Conservation (phyloP, 192 early-diverging fungal species). For the Bifiguratus adelaidae region DNA sequence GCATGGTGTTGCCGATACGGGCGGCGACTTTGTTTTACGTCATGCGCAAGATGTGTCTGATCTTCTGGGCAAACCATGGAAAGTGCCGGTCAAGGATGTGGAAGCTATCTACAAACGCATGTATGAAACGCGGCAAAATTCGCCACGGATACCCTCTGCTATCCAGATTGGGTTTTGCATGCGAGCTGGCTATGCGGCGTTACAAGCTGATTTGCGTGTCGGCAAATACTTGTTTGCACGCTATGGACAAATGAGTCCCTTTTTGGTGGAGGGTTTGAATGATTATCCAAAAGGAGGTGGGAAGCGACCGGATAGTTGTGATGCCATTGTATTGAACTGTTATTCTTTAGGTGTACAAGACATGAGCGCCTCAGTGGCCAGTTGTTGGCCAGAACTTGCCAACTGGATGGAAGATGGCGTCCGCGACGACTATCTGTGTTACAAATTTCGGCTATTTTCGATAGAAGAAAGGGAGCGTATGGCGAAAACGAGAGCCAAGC, state of each 20-base stretch:
- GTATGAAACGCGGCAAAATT: slow-evolving; percentile 16
- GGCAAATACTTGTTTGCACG: slow-evolving; percentile 44
- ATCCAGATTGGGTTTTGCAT: slow-evolving; percentile 39
- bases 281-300: slow-evolving; percentile 64
- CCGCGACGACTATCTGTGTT: slow-evolving; percentile 2
- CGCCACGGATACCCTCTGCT: slow-evolving; percentile 15
- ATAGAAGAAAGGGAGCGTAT: too few relatives aligned
- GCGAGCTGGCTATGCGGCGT: slow-evolving; percentile 42
- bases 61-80: slow-evolving; percentile 28
- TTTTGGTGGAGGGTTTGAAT: slow-evolving; percentile 61
- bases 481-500: too few relatives aligned
- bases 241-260: slow-evolving; percentile 55
- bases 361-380: slow-evolving; percentile 40
- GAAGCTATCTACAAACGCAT: slow-evolving; percentile 44
- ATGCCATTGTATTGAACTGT: slow-evolving; percentile 19
- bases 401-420: slow-evolving; percentile 29
- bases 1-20: slow-evolving; percentile 49
- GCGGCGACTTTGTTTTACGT: slow-evolving; percentile 52
- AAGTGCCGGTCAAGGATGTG: slow-evolving; percentile 53
- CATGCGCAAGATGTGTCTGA: slow-evolving; percentile 17
- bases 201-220: slow-evolving; percentile 39
- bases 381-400: slow-evolving; percentile 39
- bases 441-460: too few relatives aligned
- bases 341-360: slow-evolving; percentile 40
- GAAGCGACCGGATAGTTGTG: slow-evolving; percentile 21